phyloP scores from a whole-genome alignment of 768 basidiomycete genomes.

The Tephrocybe sp. region DNA sequence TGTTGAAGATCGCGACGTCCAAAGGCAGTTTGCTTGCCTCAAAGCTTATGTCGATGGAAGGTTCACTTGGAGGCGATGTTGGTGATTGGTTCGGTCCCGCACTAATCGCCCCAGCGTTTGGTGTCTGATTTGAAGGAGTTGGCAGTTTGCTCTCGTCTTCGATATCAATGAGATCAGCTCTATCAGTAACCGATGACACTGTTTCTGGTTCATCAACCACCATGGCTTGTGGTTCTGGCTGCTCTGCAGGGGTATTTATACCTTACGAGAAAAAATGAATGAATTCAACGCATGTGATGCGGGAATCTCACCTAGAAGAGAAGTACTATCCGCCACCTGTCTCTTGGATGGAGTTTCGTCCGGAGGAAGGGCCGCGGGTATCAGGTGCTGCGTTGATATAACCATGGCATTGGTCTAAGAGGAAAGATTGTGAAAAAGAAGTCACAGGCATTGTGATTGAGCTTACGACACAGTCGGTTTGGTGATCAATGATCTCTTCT shows the following conservation, averaged over 20 bases:
- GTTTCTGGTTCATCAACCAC: conserved; percentile 30
- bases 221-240: conserved; percentile 31
- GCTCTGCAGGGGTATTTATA: conserved; percentile 21
- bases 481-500: conserved; percentile 69
- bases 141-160: conserved; percentile 41
- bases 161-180: conserved; percentile 47
- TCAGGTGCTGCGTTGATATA: conserved; percentile 82
- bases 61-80: conserved; percentile 38
- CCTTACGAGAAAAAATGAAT: conserved; percentile 8
- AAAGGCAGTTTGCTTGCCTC: conserved; percentile 90
- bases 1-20: conserved; percentile 91
- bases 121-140: conserved; percentile 23
- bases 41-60: conserved; percentile 71
- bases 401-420: conserved; percentile 85
- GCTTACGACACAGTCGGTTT: conserved; percentile 51
- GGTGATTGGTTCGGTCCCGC: conserved; percentile 19
- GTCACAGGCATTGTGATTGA: conserved; percentile 1
- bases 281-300: background rate
- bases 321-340: conserved; percentile 3
- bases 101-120: conserved; percentile 5
- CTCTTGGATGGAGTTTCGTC: conserved; percentile 21
- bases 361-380: conserved; percentile 33
- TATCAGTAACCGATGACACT: conserved; percentile 27
- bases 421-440: conserved; percentile 7
- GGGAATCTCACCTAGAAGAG: conserved; percentile 15